Percentiles rank a stretch among this genome's conserved stretches.
These are phyloP conservation scores for Przewalskia tangutica DNA, from an alignment of 257 asterid species.

Conservation along the genomic window DNA sequence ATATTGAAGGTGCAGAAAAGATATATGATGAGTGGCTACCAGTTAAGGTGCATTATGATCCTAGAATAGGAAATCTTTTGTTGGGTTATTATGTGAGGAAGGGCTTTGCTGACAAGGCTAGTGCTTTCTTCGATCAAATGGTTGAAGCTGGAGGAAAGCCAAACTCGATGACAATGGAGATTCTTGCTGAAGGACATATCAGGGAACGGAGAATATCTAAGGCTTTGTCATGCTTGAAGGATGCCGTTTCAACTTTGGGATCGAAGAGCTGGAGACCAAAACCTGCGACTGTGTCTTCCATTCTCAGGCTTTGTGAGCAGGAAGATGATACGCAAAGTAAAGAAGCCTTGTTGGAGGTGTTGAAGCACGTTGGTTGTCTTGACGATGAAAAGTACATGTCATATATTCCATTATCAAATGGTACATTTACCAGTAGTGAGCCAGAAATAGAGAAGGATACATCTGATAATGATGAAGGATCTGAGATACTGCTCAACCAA, in stretches of 20 bases:
- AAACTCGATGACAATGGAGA: constrained; percentile 78
- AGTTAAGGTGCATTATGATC: constrained; percentile 44
- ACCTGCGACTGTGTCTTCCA: constrained; percentile 31
- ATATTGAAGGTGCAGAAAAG: constrained; percentile 64
- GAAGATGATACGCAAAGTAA: constrained; percentile 36
- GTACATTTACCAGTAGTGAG: constrained; percentile 6
- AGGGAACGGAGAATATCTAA: constrained; percentile 37
- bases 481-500: constrained; percentile 31
- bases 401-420: constrained; percentile 21
- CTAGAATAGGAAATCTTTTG: constrained; percentile 69
- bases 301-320: constrained; percentile 51
- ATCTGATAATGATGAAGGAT: constrained; percentile 25
- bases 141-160: constrained; percentile 61
- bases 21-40: constrained; percentile 74
- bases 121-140: constrained; percentile 55
- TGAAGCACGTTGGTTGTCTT: constrained; percentile 53
- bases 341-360: constrained; percentile 37
- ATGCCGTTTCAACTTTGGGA: constrained; percentile 50
- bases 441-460: constrained; percentile 8
- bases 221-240: constrained; percentile 67
- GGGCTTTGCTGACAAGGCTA: constrained; percentile 44
- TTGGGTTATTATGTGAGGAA: constrained; percentile 51
- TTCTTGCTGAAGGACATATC: constrained; percentile 62
- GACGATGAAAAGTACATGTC: constrained; percentile 47
- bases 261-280: constrained; percentile 69